Conservation (phyloP, 2,329 filamentous ascomycete species). For the Hymenoscyphus fraxineus region DNA sequence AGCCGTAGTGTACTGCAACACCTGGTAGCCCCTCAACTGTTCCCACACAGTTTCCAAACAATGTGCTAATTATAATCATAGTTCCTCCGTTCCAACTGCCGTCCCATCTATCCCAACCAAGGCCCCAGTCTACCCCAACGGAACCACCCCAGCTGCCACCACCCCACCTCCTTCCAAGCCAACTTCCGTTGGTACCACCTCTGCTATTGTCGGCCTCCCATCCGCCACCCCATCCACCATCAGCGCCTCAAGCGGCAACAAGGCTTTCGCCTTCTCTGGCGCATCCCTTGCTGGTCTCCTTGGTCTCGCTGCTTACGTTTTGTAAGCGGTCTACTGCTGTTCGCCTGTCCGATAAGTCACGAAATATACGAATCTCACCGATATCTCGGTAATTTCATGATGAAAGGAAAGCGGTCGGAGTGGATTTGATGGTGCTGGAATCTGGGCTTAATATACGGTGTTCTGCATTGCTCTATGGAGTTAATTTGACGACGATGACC, state of each 20-base stretch:
- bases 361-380: slow-evolving; percentile 35
- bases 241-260: slow-evolving; percentile 54
- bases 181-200: slow-evolving; percentile 18
- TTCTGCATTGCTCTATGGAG: slow-evolving; percentile 40
- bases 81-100: slow-evolving; percentile 15
- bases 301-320: slow-evolving; percentile 50
- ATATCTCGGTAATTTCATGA: slow-evolving; percentile 38
- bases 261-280: slow-evolving; percentile 53
- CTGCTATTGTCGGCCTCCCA: slow-evolving; percentile 26
- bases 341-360: slow-evolving; percentile 52
- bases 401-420: slow-evolving; percentile 38
- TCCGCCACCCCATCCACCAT: slow-evolving; percentile 37
- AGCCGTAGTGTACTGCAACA: slow-evolving; percentile 42
- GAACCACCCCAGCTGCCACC: slow-evolving; percentile 24
- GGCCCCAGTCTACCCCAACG: slow-evolving; percentile 24
- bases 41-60: slow-evolving; percentile 19
- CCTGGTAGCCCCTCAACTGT: slow-evolving; percentile 43
- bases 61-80: slow-evolving; percentile 21
- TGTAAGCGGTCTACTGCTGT: slow-evolving; percentile 34
- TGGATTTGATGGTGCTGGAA: slow-evolving; percentile 20
- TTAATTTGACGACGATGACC: slow-evolving; percentile 30
- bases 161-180: slow-evolving; percentile 25
- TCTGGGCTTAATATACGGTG: slow-evolving; percentile 33
- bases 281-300: slow-evolving; percentile 58
- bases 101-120: slow-evolving; percentile 7